These are phyloP conservation scores for Scleroderma bovista DNA, from an alignment of 768 basidiomycete genomes.

Conservation along the genomic window DNA sequence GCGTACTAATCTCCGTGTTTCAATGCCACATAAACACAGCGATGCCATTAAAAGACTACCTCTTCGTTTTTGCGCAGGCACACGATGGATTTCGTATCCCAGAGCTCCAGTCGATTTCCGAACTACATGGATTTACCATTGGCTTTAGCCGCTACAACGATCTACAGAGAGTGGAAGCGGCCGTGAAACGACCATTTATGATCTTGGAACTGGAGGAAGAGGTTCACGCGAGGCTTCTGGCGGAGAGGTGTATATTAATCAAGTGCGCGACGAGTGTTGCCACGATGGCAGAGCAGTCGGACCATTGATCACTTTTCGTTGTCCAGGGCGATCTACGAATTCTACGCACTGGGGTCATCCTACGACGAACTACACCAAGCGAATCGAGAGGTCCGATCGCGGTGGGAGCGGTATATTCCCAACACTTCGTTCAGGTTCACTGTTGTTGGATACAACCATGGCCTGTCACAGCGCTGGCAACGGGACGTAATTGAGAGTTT, in stretches of 20 bases:
- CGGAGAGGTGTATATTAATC: conserved; percentile 73
- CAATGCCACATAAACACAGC: neutral
- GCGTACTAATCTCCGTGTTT: too few species aligned
- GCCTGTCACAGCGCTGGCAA: conserved; percentile 63
- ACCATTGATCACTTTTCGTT: neutral
- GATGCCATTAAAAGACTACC: conserved; percentile 34
- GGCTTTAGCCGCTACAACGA: conserved; percentile 36
- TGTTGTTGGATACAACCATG: conserved; percentile 70
- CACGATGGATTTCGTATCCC: conserved; percentile 83
- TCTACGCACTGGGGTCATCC: conserved; percentile 63
- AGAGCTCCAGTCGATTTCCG: conserved; percentile 71
- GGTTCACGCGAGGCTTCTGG: conserved; percentile 68
- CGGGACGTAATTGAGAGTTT: conserved; percentile 71
- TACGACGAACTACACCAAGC: conserved; percentile 67
- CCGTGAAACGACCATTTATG: conserved; percentile 61
- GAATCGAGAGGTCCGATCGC: conserved; percentile 37
- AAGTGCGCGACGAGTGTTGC: conserved; percentile 45
- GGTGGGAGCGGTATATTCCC: conserved; percentile 56
- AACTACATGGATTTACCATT: conserved; percentile 64
- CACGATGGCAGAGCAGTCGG: neutral
- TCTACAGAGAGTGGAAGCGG: conserved; percentile 43
- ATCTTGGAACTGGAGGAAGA: conserved; percentile 63
- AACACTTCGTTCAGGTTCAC: conserved; percentile 79
- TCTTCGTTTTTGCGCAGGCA: conserved; percentile 75
- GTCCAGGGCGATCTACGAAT: conserved; percentile 68